These are phyloP conservation scores for Phialocephala subalpina DNA, from an alignment of 2,329 filamentous ascomycete genomes.

Conservation along the genomic window DNA sequence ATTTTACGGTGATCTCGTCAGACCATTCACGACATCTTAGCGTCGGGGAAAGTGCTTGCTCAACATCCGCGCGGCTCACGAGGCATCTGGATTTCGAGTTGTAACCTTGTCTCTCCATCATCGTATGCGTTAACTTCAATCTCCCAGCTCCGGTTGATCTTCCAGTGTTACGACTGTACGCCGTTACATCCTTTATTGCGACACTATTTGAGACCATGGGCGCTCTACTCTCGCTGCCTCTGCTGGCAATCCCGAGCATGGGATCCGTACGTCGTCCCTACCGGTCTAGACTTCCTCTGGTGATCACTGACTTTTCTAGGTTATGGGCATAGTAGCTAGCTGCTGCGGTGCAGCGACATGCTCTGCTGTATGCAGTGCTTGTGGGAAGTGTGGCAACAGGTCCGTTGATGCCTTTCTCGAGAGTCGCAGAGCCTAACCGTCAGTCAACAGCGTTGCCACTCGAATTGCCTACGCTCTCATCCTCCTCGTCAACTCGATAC, in stretches of 20 bases:
- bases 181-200: slow-evolving; percentile 10
- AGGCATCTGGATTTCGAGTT: slow-evolving; percentile 6
- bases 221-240: slow-evolving; percentile 86
- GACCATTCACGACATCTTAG: neutral
- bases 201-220: slow-evolving; percentile 68
- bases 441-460: slow-evolving; percentile 78
- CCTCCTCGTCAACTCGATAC: slow-evolving; percentile 93
- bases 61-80: slow-evolving; percentile 9
- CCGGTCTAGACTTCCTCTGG: slow-evolving; percentile 6
- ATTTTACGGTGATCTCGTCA: neutral
- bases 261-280: slow-evolving; percentile 72
- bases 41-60: neutral
- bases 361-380: slow-evolving; percentile 93
- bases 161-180: slow-evolving; percentile 9
- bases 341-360: slow-evolving; percentile 98
- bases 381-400: slow-evolving; percentile 97
- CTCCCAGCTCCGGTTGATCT: slow-evolving; percentile 10
- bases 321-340: slow-evolving; percentile 82
- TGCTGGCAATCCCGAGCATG: slow-evolving; percentile 86
- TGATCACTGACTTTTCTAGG: slow-evolving; percentile 52
- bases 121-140: slow-evolving; percentile 23
- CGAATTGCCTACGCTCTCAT: slow-evolving; percentile 96
- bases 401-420: slow-evolving; percentile 47
- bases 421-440: slow-evolving; percentile 23
- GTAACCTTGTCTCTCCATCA: slow-evolving; percentile 2